A percentile compares a stretch with the other conserved stretches of the same genome.
These are phyloP conservation scores for Patellifolia procumbens DNA, from an alignment of 179 eudicot species.

Conservation along the genomic window DNA sequence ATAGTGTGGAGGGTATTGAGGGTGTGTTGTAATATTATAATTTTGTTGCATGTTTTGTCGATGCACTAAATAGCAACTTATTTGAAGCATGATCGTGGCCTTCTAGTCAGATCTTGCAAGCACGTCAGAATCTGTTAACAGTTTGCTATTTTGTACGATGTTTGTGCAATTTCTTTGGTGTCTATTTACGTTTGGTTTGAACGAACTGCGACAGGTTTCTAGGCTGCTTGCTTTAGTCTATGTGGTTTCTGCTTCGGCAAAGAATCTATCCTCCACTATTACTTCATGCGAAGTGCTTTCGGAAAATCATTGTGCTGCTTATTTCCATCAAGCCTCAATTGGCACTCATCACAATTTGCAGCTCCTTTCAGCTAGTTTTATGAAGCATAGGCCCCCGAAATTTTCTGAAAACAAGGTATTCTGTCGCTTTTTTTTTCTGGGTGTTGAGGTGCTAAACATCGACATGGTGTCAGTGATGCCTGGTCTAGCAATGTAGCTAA, in stretches of 20 bases:
- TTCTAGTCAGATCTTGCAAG: neutral
- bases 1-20: neutral
- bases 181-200: neutral
- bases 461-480: neutral
- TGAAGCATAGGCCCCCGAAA: conserved; percentile 35
- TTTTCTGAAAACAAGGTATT: conserved; percentile 49
- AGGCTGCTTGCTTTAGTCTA: conserved; percentile 70
- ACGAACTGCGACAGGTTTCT: conserved; percentile 57
- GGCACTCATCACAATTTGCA: conserved; percentile 67
- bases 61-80: neutral
- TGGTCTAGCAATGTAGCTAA: neutral
- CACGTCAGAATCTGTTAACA: neutral
- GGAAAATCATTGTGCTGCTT: conserved; percentile 75
- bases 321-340: conserved; percentile 92
- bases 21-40: neutral
- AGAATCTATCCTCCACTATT: conserved; percentile 29
- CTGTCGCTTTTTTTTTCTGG: neutral
- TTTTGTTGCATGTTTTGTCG: neutral
- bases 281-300: conserved; percentile 41
- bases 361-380: conserved; percentile 40
- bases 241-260: conserved; percentile 53
- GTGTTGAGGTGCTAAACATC: neutral
- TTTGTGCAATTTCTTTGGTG: neutral
- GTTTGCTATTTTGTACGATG: neutral
- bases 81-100: neutral